A percentile compares a stretch with the other conserved stretches of the same genome.
Evolutionary conservation across 2,329 filamentous ascomycete species (phyloP).

Genomic region (Xylariomycetidae sp.): DNA sequence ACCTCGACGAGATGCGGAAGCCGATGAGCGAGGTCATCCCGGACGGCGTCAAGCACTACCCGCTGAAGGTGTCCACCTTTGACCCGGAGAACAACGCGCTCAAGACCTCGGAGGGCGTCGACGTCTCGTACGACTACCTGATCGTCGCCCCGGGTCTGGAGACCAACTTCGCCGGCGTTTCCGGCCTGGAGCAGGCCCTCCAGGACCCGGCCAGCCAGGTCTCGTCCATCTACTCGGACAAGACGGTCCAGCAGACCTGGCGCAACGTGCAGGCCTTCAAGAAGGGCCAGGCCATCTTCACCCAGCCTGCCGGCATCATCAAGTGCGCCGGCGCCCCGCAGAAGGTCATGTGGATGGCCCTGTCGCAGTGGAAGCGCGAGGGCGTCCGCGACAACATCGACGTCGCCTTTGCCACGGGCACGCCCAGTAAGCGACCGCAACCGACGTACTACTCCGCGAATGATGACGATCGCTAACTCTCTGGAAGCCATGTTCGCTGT

Average conservation of each 20-base stretch:
- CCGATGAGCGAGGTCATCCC: conserved; percentile 27
- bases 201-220: conserved; percentile 27
- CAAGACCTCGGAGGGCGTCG: conserved; percentile 28
- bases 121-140: conserved; percentile 32
- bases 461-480: conserved; percentile 11
- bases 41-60: conserved; percentile 29
- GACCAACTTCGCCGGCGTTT: conserved; percentile 28
- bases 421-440: conserved; percentile 14
- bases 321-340: conserved; percentile 34
- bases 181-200: conserved; percentile 29
- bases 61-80: conserved; percentile 26
- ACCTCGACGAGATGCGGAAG: conserved; percentile 20
- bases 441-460: neutral
- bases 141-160: conserved; percentile 31
- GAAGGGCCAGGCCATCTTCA: conserved; percentile 31
- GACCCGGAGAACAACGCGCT: conserved; percentile 30
- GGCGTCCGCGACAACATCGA: conserved; percentile 26
- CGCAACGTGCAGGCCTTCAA: conserved; percentile 29
- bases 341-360: conserved; percentile 35
- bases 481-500: conserved; percentile 34
- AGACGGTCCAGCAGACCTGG: conserved; percentile 30
- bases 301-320: conserved; percentile 32
- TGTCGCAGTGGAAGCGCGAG: conserved; percentile 31
- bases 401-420: conserved; percentile 30
- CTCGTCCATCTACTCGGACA: conserved; percentile 32